Conservation (phyloP, 208 protist species). For the Leishmania amazonensis region DNA sequence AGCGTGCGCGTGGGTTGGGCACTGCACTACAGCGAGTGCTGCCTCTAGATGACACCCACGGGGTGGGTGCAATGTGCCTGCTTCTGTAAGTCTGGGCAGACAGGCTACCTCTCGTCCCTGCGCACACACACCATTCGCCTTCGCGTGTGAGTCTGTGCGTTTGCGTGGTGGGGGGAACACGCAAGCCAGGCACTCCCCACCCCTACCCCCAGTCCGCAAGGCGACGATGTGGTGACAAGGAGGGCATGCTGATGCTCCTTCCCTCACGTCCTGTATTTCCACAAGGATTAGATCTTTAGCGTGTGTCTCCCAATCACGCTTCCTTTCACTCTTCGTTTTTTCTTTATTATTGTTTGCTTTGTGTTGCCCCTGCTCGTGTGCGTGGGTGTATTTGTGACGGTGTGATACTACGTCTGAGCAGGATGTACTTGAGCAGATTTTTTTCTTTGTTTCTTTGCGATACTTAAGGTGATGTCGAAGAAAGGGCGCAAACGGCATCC, state of each 20-base stretch:
- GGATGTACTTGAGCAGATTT: conserved; percentile 1
- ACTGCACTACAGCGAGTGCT: not conserved
- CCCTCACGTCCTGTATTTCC: not conserved
- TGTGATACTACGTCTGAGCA: not conserved
- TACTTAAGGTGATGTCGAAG: not conserved
- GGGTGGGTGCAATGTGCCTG: not conserved
- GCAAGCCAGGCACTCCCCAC: not conserved
- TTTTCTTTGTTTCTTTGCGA: not conserved
- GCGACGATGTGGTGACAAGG: not conserved
- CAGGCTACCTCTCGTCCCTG: not conserved
- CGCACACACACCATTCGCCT: not conserved
- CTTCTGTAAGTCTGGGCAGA: not conserved
- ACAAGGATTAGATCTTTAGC: not conserved
- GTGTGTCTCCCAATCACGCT: not conserved
- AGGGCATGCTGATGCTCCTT: not conserved
- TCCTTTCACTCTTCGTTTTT: not conserved
- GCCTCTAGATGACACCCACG: not conserved
- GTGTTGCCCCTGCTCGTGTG: not conserved
- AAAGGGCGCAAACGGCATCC: not conserved
- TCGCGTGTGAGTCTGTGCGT: not conserved
- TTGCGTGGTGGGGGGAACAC: not conserved
- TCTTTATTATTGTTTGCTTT: not conserved
- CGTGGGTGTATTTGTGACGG: not conserved
- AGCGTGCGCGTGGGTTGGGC: not conserved
- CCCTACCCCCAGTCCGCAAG: not conserved